Evolutionary conservation across 1,139 yeast species (phyloP).

Genomic region (Pichia sp.): DNA sequence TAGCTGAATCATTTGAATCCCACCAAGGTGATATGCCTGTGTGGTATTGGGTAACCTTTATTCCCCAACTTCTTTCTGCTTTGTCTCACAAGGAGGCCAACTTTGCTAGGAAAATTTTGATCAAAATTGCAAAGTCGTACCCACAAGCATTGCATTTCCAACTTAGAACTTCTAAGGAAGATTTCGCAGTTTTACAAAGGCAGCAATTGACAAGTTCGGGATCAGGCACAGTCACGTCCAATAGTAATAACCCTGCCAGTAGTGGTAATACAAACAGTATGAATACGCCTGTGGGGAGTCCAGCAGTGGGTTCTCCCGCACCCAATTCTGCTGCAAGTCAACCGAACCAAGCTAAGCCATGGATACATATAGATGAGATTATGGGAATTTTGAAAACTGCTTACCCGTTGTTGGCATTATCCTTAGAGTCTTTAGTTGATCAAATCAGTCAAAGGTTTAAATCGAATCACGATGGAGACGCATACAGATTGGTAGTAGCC

Average conservation of each 20-base stretch:
- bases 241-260: background rate
- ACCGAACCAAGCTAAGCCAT: conserved; percentile 50
- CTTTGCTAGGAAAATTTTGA: conserved; percentile 79
- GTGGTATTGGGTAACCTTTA: conserved; percentile 98
- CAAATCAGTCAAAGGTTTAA: conserved; percentile 93
- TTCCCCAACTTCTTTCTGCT: conserved; percentile 88
- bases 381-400: conserved; percentile 95
- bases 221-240: conserved; percentile 6
- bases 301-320: conserved; percentile 15
- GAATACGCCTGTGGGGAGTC: conserved; percentile 18
- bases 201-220: conserved; percentile 37
- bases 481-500: conserved; percentile 89
- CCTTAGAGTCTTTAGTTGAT: conserved; percentile 91
- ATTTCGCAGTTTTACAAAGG: conserved; percentile 80
- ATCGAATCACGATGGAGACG: conserved; percentile 93
- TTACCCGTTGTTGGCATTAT: conserved; percentile 86
- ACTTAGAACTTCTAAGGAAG: conserved; percentile 90
- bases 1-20: conserved; percentile 84
- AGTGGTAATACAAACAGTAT: background rate
- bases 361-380: conserved; percentile 94
- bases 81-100: conserved; percentile 88
- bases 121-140: conserved; percentile 89
- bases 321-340: background rate
- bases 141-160: conserved; percentile 98
- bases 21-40: conserved; percentile 96